Evolutionary conservation across 2,329 filamentous ascomycete species (phyloP).

Genomic region (Phaeosphaeria sp.): DNA sequence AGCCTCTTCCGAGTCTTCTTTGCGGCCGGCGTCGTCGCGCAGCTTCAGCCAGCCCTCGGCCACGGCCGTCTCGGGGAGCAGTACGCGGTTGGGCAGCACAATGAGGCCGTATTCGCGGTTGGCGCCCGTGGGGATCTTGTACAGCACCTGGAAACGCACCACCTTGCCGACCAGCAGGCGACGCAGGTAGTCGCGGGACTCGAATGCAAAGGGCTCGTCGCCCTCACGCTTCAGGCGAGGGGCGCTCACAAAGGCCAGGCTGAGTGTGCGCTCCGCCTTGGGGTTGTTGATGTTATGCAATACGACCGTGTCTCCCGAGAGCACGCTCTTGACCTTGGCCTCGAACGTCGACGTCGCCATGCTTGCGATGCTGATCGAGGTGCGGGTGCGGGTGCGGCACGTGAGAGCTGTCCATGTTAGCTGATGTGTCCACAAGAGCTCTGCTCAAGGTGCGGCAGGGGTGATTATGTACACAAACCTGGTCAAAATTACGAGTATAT

Average conservation of each 20-base stretch:
- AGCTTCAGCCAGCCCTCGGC: conserved; percentile 92
- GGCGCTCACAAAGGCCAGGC: conserved; percentile 89
- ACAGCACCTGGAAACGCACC: conserved; percentile 83
- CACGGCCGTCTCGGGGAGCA: conserved; percentile 80
- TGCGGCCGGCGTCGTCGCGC: conserved; percentile 89
- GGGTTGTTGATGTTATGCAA: conserved; percentile 83
- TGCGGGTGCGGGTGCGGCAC: conserved; percentile 1
- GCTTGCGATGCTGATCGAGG: neutral
- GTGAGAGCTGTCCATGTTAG: conserved; percentile 29
- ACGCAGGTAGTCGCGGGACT: conserved; percentile 91
- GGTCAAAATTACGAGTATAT: conserved; percentile 14
- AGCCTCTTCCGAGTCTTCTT: conserved; percentile 83
- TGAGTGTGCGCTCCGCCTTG: conserved; percentile 82
- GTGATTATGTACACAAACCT: conserved; percentile 6
- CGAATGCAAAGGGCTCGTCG: conserved; percentile 91
- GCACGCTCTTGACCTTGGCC: conserved; percentile 80
- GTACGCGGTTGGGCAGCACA: conserved; percentile 72
- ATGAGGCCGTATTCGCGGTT: conserved; percentile 89
- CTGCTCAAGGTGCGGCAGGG: neutral
- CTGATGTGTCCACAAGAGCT: conserved; percentile 32
- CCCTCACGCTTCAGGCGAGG: conserved; percentile 87
- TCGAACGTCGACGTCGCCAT: conserved; percentile 49
- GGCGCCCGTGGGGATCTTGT: conserved; percentile 78
- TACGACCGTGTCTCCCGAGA: conserved; percentile 91
- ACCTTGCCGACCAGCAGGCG: conserved; percentile 84